A percentile compares a stretch with the other conserved stretches of the same genome.
Evolutionary conservation across 116 monocot genomes (phyloP).

Genomic region (Cymodocea nodosa): DNA sequence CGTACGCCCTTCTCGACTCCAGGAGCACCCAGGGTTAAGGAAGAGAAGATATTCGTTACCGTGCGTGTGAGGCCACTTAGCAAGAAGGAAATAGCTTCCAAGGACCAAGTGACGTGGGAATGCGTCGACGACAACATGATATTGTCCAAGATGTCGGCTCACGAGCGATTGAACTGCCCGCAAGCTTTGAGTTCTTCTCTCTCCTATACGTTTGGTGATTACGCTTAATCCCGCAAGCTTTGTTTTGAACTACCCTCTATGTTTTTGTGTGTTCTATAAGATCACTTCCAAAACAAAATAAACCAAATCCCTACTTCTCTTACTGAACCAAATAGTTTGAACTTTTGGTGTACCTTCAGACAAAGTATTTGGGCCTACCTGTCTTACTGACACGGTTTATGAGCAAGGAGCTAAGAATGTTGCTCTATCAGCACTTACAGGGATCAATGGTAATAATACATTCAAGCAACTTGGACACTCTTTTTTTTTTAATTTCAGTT

Average conservation of each 20-base stretch:
- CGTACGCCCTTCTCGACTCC: conserved; percentile 14
- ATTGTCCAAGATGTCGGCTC: conserved; percentile 28
- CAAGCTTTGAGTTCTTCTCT: conserved; percentile 19
- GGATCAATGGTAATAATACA: conserved; percentile 74
- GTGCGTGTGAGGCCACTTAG: conserved; percentile 70
- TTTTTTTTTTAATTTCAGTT: neutral
- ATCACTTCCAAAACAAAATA: too few relatives aligned
- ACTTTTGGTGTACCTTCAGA: conserved; percentile 28
- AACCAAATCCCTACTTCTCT: too few relatives aligned
- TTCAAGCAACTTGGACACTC: neutral
- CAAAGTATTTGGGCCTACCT: conserved; percentile 78
- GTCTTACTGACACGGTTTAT: conserved; percentile 61
- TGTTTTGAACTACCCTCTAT: too few relatives aligned
- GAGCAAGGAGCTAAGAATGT: conserved; percentile 89
- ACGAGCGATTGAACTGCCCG: conserved; percentile 23
- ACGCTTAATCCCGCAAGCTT: neutral
- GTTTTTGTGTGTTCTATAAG: too few relatives aligned
- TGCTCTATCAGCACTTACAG: conserved; percentile 77
- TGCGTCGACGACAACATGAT: conserved; percentile 55
- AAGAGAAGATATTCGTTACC: conserved; percentile 90
- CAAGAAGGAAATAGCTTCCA: conserved; percentile 49
- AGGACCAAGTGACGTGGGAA: conserved; percentile 75
- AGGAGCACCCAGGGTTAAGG: conserved; percentile 25
- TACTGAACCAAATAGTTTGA: neutral
- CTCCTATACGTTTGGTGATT: conserved; percentile 72